Conservation (phyloP, 2,329 filamentous ascomycete genomes). For the Microcyclospora pomicola region DNA sequence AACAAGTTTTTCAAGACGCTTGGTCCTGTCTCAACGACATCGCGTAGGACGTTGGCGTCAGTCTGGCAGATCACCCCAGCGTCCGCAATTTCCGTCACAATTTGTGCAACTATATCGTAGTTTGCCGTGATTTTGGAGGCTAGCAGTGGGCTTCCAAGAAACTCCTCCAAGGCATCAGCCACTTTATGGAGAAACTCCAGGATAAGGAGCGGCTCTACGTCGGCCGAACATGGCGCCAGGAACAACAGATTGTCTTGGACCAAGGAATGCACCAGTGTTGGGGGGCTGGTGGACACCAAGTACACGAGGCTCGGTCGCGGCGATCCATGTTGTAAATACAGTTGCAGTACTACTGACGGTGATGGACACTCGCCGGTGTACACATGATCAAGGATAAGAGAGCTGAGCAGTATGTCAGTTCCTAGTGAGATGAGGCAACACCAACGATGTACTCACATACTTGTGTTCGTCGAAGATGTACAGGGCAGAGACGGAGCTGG, state of each 20-base stretch:
- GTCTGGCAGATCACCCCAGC: slow-evolving; percentile 78
- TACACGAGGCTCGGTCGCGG: slow-evolving; percentile 81
- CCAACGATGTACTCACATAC: slow-evolving; percentile 38
- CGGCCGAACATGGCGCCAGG: slow-evolving; percentile 67
- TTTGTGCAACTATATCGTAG: slow-evolving; percentile 87
- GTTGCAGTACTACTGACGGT: slow-evolving; percentile 61
- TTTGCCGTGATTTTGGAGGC: slow-evolving; percentile 74
- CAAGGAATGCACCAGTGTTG: slow-evolving; percentile 79
- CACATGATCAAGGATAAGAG: slow-evolving; percentile 72
- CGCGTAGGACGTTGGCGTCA: slow-evolving; percentile 81
- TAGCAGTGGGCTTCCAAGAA: slow-evolving; percentile 74
- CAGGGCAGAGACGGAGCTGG: slow-evolving; percentile 41
- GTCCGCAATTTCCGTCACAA: slow-evolving; percentile 94
- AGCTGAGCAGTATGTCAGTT: slow-evolving; percentile 36
- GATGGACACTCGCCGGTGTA: slow-evolving; percentile 73
- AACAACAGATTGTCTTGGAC: slow-evolving; percentile 79
- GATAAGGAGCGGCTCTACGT: slow-evolving; percentile 77
- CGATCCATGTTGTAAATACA: slow-evolving; percentile 69
- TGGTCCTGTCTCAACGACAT: slow-evolving; percentile 74
- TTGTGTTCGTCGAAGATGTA: slow-evolving; percentile 96
- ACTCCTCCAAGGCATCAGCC: slow-evolving; percentile 86
- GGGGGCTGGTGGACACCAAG: slow-evolving; percentile 65
- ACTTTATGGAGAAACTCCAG: slow-evolving; percentile 91
- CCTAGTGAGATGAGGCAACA: slow-evolving; percentile 1
- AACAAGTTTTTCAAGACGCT: slow-evolving; percentile 80